Percentiles rank a stretch among this genome's conserved stretches.
Evolutionary conservation across 306 rosid genomes (phyloP).

Genomic region (Medicago arabica): DNA sequence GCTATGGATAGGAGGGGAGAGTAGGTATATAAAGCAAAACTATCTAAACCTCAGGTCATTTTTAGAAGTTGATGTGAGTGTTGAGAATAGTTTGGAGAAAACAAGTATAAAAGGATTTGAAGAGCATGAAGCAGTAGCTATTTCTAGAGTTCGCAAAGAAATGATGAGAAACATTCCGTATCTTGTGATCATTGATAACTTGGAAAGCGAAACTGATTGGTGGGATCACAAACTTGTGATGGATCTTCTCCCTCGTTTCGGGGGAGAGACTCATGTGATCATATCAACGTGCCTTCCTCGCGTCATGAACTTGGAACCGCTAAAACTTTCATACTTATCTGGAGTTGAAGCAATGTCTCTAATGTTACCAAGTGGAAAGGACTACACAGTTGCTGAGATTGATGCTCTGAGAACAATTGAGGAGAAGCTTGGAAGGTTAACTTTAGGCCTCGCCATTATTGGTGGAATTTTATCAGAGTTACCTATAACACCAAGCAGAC

Average conservation of each 20-base stretch:
- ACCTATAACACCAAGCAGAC: slow-evolving; percentile 85
- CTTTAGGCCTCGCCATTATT: slow-evolving; percentile 80
- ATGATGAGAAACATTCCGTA: slow-evolving; percentile 87
- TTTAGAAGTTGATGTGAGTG: slow-evolving; percentile 80
- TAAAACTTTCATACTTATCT: slow-evolving; percentile 80
- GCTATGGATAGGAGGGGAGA: slow-evolving; percentile 90
- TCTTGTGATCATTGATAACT: slow-evolving; percentile 81
- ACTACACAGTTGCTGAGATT: slow-evolving; percentile 68
- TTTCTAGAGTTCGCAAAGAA: slow-evolving; percentile 79
- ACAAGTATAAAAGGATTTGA: slow-evolving; percentile 66
- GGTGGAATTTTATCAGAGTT: slow-evolving; percentile 84
- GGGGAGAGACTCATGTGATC: slow-evolving; percentile 83
- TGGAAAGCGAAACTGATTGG: slow-evolving; percentile 94
- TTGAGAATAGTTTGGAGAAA: slow-evolving; percentile 65
- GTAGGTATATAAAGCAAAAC: slow-evolving; percentile 80
- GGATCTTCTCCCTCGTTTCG: slow-evolving; percentile 97
- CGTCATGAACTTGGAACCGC: slow-evolving; percentile 80
- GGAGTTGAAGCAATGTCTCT: slow-evolving; percentile 87
- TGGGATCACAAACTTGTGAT: slow-evolving; percentile 92
- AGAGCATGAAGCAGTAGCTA: slow-evolving; percentile 85
- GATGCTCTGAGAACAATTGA: slow-evolving; percentile 82
- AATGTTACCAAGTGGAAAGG: slow-evolving; percentile 77
- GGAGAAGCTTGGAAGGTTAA: slow-evolving; percentile 78
- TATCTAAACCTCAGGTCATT: slow-evolving; percentile 78
- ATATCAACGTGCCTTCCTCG: slow-evolving; percentile 85